Base-by-base conservation (phyloP, 202 grass and related monocot species). In the Schoenoplectus tabernaemontani region DNA sequence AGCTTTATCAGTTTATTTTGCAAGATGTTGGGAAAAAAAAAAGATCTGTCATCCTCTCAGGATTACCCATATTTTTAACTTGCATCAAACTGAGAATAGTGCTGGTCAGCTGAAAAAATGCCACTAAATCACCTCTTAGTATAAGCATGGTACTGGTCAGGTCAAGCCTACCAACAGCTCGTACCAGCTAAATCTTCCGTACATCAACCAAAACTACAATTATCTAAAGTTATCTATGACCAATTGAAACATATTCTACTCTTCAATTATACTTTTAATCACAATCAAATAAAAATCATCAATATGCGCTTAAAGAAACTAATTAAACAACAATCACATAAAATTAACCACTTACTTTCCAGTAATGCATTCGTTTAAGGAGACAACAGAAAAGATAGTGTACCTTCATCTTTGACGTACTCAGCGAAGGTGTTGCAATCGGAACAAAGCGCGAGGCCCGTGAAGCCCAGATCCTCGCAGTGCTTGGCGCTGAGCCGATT, bases 391-490 rank as follows among this genome's bases (percentile, higher is more conserved):
- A 37, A 44, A 76, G 57, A 50, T 5, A 44, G 9, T 30, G 26
- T 80, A 99, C 96, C 96, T 88, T 93, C 64, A 57, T 99, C 88
- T 87, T 99, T 96, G 36, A 99, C 86, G 62, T 92, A 96, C 66
- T 99, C 96, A 0, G 66, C 34, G 20, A 99, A 86, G 28, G 91
- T 86, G 64, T 82, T 89, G 88, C 96, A 96, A 82, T 99, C 92
- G 82, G 96, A 99, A 85, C 96, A 99, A 44, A 99, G 90, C 43
- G 96, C 96, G 46, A 99, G 96, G 70, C 96, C 92, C 28, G 96
- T 99, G 87, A 99, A 99, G 0, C 96, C 96, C 41, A 99, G 87
- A 32, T 91, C 87, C 85, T 99, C 96, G 90, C 96, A 99, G 75
- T 88, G 87, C 79, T 83, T 83, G 10, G 68, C 71, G 62, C 87